Conservation (phyloP, 768 basidiomycete species). For the Amanita brunnescens region DNA sequence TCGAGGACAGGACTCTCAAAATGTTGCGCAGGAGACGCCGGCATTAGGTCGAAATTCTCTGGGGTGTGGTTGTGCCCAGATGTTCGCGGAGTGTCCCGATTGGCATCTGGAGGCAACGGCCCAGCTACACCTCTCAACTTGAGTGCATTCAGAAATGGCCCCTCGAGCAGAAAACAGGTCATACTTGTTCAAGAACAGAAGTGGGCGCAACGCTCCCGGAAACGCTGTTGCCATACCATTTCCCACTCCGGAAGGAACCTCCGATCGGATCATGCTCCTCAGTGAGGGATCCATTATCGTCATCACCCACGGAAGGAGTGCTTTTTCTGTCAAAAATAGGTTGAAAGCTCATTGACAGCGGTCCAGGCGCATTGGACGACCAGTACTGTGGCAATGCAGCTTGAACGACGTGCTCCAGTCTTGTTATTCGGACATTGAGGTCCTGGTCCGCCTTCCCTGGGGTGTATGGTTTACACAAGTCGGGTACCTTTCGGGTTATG, state of each 20-base stretch:
- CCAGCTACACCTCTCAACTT: constrained; percentile 50
- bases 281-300: constrained; percentile 61
- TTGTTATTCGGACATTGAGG: constrained; percentile 59
- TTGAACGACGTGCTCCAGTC: constrained; percentile 78
- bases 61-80: background rate
- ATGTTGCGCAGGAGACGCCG: constrained; percentile 17
- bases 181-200: constrained; percentile 72
- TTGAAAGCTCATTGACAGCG: constrained; percentile 9
- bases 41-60: constrained; percentile 11
- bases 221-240: constrained; percentile 80
- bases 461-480: constrained; percentile 82
- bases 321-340: constrained; percentile 26
- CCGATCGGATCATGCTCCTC: constrained; percentile 72
- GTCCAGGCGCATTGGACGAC: constrained; percentile 25
- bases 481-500: constrained; percentile 77
- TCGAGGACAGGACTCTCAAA: constrained; percentile 11
- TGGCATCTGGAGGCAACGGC: constrained; percentile 19
- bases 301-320: constrained; percentile 49
- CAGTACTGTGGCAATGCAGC: constrained; percentile 71
- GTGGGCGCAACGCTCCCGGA: constrained; percentile 77
- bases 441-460: constrained; percentile 84
- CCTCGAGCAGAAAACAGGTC: constrained; percentile 4
- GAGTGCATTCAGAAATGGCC: constrained; percentile 3
- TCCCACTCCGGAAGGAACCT: constrained; percentile 75
- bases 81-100: background rate